phyloP scores from a whole-genome alignment of 208 protist species.

The Acanthamoeba lenticulata region DNA sequence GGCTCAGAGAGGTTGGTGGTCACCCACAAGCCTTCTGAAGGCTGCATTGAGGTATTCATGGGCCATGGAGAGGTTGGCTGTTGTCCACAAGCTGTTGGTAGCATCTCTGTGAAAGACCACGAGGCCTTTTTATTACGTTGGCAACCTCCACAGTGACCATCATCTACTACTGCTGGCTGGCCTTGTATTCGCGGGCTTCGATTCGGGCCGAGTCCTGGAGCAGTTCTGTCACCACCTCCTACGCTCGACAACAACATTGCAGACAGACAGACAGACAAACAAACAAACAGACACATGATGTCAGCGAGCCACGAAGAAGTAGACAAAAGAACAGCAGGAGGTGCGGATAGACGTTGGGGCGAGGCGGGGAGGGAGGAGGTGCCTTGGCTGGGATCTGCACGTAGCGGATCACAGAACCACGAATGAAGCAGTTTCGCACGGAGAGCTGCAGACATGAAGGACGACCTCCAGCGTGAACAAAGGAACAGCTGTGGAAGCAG shows the following conservation, averaged over 20 bases:
- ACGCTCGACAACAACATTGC: background rate
- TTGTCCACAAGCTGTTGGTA: too few species aligned
- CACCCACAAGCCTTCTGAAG: too few species aligned
- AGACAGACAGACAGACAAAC: background rate
- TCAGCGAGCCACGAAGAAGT: background rate
- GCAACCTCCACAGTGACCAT: too few species aligned
- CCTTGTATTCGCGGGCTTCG: slow-evolving; percentile 75
- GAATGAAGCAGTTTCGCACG: slow-evolving; percentile 93
- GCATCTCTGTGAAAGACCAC: too few species aligned
- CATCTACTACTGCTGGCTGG: background rate
- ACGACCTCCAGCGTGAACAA: background rate
- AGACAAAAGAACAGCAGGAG: background rate
- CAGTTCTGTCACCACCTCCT: slow-evolving; percentile 90
- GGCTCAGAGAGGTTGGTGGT: too few species aligned
- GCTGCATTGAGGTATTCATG: too few species aligned
- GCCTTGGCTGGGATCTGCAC: slow-evolving; percentile 86
- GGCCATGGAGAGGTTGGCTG: too few species aligned
- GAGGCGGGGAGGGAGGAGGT: background rate
- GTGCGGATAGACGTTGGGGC: background rate
- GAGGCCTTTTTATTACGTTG: too few species aligned
- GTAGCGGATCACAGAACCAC: slow-evolving; percentile 92
- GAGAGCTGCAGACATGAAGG: slow-evolving; percentile 80
- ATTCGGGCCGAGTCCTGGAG: slow-evolving; percentile 90
- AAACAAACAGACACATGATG: background rate
- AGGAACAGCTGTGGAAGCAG: background rate